Evolutionary conservation across 2,329 filamentous ascomycete species (phyloP), one percentile per base, ranked within the genome.

Genomic region (Magnaporthiopsis rhizophila): DNA sequence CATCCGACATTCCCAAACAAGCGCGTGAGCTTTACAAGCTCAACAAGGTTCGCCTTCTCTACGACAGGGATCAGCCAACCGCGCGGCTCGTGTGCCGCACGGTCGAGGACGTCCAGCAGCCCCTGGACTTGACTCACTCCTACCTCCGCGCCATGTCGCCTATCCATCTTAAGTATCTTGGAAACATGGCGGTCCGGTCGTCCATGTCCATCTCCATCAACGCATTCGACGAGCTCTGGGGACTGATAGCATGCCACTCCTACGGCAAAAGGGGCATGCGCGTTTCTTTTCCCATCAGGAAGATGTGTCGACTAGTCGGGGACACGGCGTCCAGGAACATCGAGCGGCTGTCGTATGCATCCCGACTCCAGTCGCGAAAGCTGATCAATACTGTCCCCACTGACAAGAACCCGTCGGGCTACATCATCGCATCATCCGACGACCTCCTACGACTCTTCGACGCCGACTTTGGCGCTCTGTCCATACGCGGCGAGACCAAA

Each of bases 151-250:
- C 93, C 67, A 96, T 96, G 86, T 96, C 91, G 0, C 92, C 92
- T 0, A 93, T 96, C 58, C 91, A 95, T 71, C 75, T 96, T 64
- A 96, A 96, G 71, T 97, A 96, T 69, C 80, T 97, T 3, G 83
- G 79, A 7, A 92, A 97, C 72, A 97, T 97, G 92, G 89, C 88
- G 9, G 92, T 96, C 0, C 86, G 92, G n/a, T 91, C 91, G 0
- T 96, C 91, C 68, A 97, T 97, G 92, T 96, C 92, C 0, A 92
- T 97, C 66, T 96, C 92, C 1, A 90, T 97, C 71, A 95, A 92
- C 68, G 90, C 90, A 0, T 95, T 96, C 69, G 82, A 85, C 69
- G 89, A 96, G 69, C 77, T 97, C 0, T 97, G 92, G 93, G 93
- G 92, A 0, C 78, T 97, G 34, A 92, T 97, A 57, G 87, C 91